Base-by-base conservation (phyloP, 164 flowering plant species). In the Umbellularia californica region DNA sequence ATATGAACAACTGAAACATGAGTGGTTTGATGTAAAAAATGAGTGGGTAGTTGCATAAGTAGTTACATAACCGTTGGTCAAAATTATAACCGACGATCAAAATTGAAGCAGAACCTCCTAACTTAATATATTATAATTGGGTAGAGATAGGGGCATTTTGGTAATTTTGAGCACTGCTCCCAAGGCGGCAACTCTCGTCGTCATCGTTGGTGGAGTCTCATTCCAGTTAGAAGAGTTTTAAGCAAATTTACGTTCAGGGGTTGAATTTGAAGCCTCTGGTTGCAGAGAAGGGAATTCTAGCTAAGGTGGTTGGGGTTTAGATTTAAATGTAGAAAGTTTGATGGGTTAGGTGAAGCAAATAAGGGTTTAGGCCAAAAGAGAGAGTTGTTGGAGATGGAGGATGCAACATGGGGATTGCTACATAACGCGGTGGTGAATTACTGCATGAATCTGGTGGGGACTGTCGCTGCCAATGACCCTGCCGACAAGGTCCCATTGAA, bases 401-500 rank as follows among this genome's bases (percentile, higher is more conserved):
- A 88, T 72, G 94, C 89, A 69, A 97, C 96, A 3, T 94, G 98
- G 98, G 74, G 76, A 58, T 82, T 92, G 87, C 85, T 92, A 30
- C 82, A 86, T 24, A 81, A 65, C 22, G 80, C 97, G 0, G 83
- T 94, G 68, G 95, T 94, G 50, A 83, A 66, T 74, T 94, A 94
- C 72, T 92, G 97, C 81, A 91, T 94, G 20, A 86, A 74, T 55
- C 98, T 97, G 1, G 88, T 93, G 17, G 98, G 98, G 77, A 91
- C 97, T 7, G 81, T 95, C 72, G 97, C 98, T 0, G 98, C 98
- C 0, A 84, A 81, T 84, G 93, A 93, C 79, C 93, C 97, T 2
- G 84, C 78, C 35, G 97, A 91, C 76, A 83, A 79, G 78, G 77
- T 25, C 28, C 93, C 94, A 0, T 80, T 88, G 73, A 94, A 94